These are phyloP conservation scores for Daldinia childiae DNA, from an alignment of 495 filamentous ascomycete species.

Conservation along the genomic window DNA sequence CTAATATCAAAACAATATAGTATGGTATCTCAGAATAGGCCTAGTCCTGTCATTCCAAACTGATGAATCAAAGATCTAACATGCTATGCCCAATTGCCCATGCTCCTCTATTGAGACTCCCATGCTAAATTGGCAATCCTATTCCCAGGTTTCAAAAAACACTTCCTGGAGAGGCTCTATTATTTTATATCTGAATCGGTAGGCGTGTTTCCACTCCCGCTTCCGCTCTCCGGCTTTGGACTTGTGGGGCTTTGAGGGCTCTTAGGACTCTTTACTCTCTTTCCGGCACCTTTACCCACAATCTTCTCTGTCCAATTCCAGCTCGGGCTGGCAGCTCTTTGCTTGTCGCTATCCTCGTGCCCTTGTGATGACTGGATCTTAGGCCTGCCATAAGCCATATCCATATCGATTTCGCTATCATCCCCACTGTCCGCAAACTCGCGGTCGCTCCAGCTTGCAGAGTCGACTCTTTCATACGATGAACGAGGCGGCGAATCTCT, in stretches of 20 bases:
- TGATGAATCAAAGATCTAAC: conserved; percentile 24
- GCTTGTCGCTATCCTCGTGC: conserved; percentile 10
- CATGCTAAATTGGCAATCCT: neutral
- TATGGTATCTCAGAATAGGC: conserved; percentile 9
- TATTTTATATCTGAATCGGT: neutral
- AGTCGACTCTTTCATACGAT: conserved; percentile 49
- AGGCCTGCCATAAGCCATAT: conserved; percentile 34
- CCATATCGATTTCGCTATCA: conserved; percentile 56
- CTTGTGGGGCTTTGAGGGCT: conserved; percentile 6
- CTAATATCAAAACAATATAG: neutral
- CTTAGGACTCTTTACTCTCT: conserved; percentile 22
- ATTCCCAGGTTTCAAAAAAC: neutral
- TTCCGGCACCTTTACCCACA: conserved; percentile 57
- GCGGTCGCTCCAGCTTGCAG: conserved; percentile 63
- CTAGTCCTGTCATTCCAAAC: conserved; percentile 16
- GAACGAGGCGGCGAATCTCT: conserved; percentile 45
- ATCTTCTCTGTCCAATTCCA: conserved; percentile 70
- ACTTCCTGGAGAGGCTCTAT: neutral
- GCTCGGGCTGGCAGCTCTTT: conserved; percentile 39
- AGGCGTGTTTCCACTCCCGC: neutral
- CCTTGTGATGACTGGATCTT: conserved; percentile 12
- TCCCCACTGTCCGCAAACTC: conserved; percentile 62
- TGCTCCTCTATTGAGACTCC: conserved; percentile 14
- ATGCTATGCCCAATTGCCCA: conserved; percentile 10
- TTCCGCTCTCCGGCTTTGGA: conserved; percentile 2